Evolutionary conservation across 2,329 filamentous ascomycete species (phyloP), one percentile per base, ranked within the genome.

Genomic region (Setomelanomma holmii): DNA sequence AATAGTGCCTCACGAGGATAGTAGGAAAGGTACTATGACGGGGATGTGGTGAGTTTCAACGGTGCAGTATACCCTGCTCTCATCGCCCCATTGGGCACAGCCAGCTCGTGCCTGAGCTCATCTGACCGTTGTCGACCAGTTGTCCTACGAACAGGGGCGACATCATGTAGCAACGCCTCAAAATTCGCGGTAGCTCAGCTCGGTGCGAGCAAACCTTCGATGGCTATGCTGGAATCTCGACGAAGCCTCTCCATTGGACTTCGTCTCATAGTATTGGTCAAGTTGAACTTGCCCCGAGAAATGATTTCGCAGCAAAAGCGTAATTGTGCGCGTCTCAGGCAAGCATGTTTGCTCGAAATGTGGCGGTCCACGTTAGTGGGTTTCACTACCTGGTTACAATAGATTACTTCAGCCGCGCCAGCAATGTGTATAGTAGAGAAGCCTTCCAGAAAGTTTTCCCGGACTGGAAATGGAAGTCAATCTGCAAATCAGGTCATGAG

Each of bases 1-100:
- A 55, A 55, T 59, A 55, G 56, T 64, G 56, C 63, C 65, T 59
- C 54, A 68, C 66, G 53, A 50, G 66, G 60, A 52, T 58, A 55
- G 56, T 52, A 52, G 30, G 47, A 55, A 61, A 53, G 50, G 50
- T 56, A 53, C 59, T 58, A 51, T 46, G 47, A 47, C 44, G 48
- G 40, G 51, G 36, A 35, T 51, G 40, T 56, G 51, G 56, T 49
- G 42, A 22, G 55, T 23, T 36, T 50, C 27, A 49, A 43, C 55
- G 51, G 39, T 52, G 53, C 40, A 34, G 49, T 39, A 42, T 55
- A 66, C 62, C 67, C 53, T 68, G 60, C 45, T 16, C 55, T 49
- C 54, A 58, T 19, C 50, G 40, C 35, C 34, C 53, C 39, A 58
- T 55, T 61, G 58, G 61, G 12, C 48, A 60, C 54, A 34, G 27